Evolutionary conservation across 2,329 filamentous ascomycete species (phyloP).

Genomic region (Pseudovirgaria hyperparasitica): DNA sequence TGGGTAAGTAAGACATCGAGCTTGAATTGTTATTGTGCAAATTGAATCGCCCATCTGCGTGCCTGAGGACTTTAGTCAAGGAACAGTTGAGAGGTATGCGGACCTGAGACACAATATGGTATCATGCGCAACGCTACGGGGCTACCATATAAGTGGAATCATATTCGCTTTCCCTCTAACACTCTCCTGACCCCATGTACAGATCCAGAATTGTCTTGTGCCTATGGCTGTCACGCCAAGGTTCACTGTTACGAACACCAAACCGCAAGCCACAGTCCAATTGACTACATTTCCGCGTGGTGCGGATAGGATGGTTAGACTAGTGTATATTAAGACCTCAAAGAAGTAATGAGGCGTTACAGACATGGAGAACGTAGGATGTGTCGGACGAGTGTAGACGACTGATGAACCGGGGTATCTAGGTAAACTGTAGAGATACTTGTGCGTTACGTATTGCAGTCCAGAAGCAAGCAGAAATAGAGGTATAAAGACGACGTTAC

Average conservation of each 20-base stretch:
- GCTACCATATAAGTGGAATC: constrained; percentile 53
- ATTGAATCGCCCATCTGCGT: too few relatives aligned
- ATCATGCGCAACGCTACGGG: too few relatives aligned
- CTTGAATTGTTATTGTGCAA: too few relatives aligned
- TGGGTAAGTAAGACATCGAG: too few relatives aligned
- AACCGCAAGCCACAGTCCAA: constrained; percentile 55
- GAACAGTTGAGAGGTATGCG: too few relatives aligned
- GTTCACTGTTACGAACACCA: constrained; percentile 65
- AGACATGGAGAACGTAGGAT: constrained; percentile 57
- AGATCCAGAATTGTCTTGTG: constrained; percentile 66
- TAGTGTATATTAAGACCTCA: constrained; percentile 73
- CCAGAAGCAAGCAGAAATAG: constrained; percentile 58
- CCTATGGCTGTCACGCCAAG: constrained; percentile 68
- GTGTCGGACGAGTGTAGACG: constrained; percentile 75
- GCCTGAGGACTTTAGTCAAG: too few relatives aligned
- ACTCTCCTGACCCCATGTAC: constrained; percentile 57
- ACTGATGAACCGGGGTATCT: constrained; percentile 25
- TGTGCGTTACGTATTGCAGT: constrained; percentile 54
- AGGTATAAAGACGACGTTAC: constrained; percentile 42
- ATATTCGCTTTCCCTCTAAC: constrained; percentile 59
- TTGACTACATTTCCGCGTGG: constrained; percentile 56
- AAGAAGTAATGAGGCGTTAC: constrained; percentile 86
- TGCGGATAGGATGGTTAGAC: constrained; percentile 62
- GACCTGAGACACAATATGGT: too few relatives aligned
- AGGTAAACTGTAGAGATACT: constrained; percentile 30